Percentiles rank a stretch among this genome's conserved stretches.
Conservation (phyloP, 1,284 basidiomycete genomes). For the Ganoderma meredithae region DNA sequence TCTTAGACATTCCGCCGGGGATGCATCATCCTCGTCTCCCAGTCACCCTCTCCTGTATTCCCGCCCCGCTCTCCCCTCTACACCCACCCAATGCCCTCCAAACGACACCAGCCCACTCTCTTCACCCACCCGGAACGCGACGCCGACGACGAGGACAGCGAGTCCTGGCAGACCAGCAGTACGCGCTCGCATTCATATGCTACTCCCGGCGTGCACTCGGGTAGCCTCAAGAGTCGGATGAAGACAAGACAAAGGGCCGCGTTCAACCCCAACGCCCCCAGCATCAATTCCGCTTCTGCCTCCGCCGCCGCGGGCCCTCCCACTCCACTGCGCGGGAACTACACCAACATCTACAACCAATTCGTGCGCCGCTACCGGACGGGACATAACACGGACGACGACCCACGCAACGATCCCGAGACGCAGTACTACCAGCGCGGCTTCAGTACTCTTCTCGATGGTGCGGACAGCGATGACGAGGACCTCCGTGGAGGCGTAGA, state of each 20-base stretch:
- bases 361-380: constrained; percentile 78
- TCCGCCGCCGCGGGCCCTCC: constrained; percentile 39
- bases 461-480: constrained; percentile 81
- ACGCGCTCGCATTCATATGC: constrained; percentile 36
- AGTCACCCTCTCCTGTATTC: constrained; percentile 4
- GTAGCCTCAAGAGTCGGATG: constrained; percentile 35
- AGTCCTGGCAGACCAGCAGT: constrained; percentile 48
- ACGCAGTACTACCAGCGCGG: constrained; percentile 78
- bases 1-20: constrained; percentile 7
- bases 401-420: constrained; percentile 76
- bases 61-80: constrained; percentile 17
- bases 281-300: constrained; percentile 39
- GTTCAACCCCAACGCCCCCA: constrained; percentile 44
- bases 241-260: constrained; percentile 49
- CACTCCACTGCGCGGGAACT: constrained; percentile 49
- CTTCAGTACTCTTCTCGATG: constrained; percentile 73
- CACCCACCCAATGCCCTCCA: constrained; percentile 37
- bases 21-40: constrained; percentile 15
- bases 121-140: constrained; percentile 70
- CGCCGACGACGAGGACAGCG: constrained; percentile 49
- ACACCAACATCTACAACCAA: constrained; percentile 77
- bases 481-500: constrained; percentile 54
- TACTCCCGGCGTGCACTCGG: constrained; percentile 29
- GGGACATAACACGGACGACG: constrained; percentile 62
- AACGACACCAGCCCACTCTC: constrained; percentile 68